Conservation (phyloP, 176 grass and related monocot genomes). For the Zoysia japonica region DNA sequence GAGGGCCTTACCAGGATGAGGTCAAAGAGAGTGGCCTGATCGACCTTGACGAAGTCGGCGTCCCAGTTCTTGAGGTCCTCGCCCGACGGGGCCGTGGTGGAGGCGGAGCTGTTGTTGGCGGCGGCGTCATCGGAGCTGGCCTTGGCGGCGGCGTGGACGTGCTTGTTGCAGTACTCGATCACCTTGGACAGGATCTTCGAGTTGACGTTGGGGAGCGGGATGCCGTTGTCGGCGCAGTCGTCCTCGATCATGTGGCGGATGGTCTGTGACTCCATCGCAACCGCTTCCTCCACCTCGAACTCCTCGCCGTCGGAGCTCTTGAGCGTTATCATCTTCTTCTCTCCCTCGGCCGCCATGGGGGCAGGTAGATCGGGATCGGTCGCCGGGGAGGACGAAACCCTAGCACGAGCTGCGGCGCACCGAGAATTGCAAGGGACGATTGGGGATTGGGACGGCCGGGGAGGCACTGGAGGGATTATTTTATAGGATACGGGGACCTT, state of each 20-base stretch:
- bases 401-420: background rate
- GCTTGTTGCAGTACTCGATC: constrained; percentile 77
- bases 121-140: constrained; percentile 15
- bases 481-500: background rate
- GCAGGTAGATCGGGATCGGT: background rate
- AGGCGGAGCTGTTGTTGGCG: background rate
- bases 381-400: constrained; percentile 25
- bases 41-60: constrained; percentile 65
- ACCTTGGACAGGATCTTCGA: constrained; percentile 69
- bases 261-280: constrained; percentile 45
- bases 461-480: background rate
- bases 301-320: constrained; percentile 44
- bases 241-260: constrained; percentile 66
- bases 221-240: constrained; percentile 50
- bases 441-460: background rate
- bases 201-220: constrained; percentile 68
- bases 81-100: constrained; percentile 16
- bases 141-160: constrained; percentile 52
- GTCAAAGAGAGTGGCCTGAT: constrained; percentile 66
- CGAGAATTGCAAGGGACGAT: background rate
- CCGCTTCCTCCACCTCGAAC: constrained; percentile 47
- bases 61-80: constrained; percentile 69
- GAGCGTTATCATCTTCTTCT: constrained; percentile 44
- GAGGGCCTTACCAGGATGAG: constrained; percentile 46
- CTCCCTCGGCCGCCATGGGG: constrained; percentile 34